phyloP scores from a whole-genome alignment of 345 rosid species.

The Syzygium oleosum region DNA sequence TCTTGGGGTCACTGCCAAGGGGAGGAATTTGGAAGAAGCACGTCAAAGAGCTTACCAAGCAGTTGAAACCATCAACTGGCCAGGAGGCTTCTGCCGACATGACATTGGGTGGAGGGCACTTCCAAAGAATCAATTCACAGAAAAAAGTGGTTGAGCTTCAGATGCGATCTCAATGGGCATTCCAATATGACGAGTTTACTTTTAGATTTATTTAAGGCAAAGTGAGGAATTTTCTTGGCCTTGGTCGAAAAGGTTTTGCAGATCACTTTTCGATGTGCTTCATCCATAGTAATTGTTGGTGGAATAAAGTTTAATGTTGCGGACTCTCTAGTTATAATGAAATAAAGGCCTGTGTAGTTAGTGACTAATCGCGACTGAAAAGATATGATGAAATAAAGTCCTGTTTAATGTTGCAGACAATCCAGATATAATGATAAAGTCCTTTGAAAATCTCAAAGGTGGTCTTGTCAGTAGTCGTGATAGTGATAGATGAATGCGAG shows the following conservation, averaged over 20 bases:
- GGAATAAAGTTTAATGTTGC: neutral
- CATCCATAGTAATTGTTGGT: neutral
- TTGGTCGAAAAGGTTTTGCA: neutral
- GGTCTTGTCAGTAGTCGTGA: neutral
- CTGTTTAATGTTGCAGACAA: neutral
- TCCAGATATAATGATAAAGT: neutral
- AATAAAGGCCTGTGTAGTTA: neutral
- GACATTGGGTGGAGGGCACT: conserved; percentile 96
- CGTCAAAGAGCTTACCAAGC: conserved; percentile 60
- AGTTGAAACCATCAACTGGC: conserved; percentile 69
- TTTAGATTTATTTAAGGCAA: neutral
- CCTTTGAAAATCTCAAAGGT: neutral
- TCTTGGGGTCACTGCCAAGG: conserved; percentile 76
- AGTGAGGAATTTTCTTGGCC: neutral
- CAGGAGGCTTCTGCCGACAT: conserved; percentile 66
- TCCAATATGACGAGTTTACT: neutral
- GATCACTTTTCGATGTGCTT: neutral
- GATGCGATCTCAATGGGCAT: neutral
- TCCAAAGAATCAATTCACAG: conserved; percentile 29
- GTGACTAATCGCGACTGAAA: neutral
- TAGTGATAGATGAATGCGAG: neutral
- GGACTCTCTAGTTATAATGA: neutral
- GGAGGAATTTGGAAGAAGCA: conserved; percentile 73
- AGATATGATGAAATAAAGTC: neutral
- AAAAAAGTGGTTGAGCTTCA: neutral